Evolutionary conservation across 2,329 filamentous ascomycete species (phyloP).

Genomic region (Byssochlamys sp.): DNA sequence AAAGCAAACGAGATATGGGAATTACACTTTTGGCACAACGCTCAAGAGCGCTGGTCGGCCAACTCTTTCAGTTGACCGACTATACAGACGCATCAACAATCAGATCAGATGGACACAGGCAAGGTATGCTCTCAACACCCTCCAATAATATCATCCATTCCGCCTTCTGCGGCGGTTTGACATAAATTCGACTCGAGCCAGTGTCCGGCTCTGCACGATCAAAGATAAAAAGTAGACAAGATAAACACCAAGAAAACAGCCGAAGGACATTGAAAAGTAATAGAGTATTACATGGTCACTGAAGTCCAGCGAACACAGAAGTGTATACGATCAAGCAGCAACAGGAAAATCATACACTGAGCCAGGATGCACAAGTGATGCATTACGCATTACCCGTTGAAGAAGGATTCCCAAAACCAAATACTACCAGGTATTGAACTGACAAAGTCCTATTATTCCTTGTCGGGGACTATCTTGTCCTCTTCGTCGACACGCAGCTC

Average conservation of each 20-base stretch:
- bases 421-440: background rate
- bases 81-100: background rate
- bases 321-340: background rate
- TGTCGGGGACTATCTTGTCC: slow-evolving; percentile 9
- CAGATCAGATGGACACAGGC: background rate
- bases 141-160: background rate
- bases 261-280: background rate
- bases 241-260: background rate
- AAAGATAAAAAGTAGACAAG: background rate
- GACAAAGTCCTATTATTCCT: background rate
- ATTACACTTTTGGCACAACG: background rate
- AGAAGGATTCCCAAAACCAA: background rate
- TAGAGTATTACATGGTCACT: background rate
- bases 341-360: background rate
- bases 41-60: background rate
- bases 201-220: background rate
- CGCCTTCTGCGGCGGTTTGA: background rate
- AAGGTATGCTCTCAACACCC: background rate
- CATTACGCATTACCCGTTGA: background rate
- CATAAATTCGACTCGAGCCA: background rate
- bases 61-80: background rate
- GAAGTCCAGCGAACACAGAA: background rate
- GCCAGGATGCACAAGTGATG: background rate
- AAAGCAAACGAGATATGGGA: background rate
- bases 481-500: slow-evolving; percentile 32